Conservation (phyloP, 179 eudicot species). For the Beta lomatogona region DNA sequence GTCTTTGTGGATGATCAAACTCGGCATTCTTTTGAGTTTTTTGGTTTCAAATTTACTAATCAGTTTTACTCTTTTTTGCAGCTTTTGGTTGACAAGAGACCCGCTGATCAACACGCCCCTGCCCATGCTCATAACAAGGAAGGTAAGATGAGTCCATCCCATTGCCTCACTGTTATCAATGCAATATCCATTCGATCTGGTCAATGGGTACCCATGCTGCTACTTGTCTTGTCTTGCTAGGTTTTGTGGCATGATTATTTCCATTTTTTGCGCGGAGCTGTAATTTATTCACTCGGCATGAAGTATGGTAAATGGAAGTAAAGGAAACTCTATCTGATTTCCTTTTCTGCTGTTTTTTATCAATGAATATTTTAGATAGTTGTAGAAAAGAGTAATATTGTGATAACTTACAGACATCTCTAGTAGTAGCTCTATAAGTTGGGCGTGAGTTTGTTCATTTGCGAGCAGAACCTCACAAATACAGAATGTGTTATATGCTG, state of each 20-base stretch:
- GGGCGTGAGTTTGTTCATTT: not conserved
- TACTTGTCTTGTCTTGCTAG: not conserved
- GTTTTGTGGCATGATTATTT: not conserved
- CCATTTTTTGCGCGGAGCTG: not conserved
- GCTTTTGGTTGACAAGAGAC: slow-evolving; percentile 75
- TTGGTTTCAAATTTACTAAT: not conserved
- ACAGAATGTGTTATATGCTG: not conserved
- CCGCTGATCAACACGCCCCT: slow-evolving; percentile 40
- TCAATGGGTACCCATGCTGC: not conserved
- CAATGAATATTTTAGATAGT: not conserved
- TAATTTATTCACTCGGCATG: not conserved
- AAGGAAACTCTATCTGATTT: not conserved
- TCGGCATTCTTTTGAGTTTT: not conserved
- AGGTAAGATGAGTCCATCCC: slow-evolving; percentile 45
- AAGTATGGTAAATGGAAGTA: not conserved
- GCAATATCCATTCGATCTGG: slow-evolving; percentile 9
- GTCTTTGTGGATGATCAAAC: not conserved
- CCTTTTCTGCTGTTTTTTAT: not conserved
- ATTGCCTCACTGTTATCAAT: slow-evolving; percentile 3
- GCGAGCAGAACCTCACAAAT: not conserved
- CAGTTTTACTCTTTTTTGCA: slow-evolving; percentile 35
- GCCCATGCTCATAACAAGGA: slow-evolving; percentile 51
- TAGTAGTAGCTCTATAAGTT: not conserved
- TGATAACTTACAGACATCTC: not conserved
- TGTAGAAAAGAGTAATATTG: not conserved